Conservation (phyloP, 225 moss, liverwort and hornwort species). For the Lunularia cruciata region DNA sequence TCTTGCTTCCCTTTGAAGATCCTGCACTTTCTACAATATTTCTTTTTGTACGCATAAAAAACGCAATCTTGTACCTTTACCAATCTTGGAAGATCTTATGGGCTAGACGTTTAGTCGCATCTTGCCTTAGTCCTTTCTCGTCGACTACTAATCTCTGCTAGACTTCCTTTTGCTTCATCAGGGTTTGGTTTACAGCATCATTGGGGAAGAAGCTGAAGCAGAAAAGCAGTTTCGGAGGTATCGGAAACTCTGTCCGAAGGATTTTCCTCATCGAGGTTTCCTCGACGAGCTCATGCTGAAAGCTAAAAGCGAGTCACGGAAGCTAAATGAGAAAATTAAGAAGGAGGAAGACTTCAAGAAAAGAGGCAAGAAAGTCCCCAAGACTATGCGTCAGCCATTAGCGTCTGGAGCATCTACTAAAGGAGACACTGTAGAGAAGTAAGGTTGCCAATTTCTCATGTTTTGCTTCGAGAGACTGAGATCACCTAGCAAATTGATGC, state of each 20-base stretch:
- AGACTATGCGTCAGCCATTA: conserved; percentile 68
- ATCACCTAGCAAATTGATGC: not conserved
- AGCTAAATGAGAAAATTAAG: conserved; percentile 36
- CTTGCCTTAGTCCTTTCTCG: too few relatives aligned
- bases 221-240: conserved; percentile 75
- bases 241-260: conserved; percentile 75
- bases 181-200: conserved; percentile 87
- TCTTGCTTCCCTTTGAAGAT: too few relatives aligned
- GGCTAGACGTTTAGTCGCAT: too few relatives aligned
- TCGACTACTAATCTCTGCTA: too few relatives aligned
- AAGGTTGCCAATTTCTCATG: not conserved
- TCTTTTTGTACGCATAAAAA: too few relatives aligned
- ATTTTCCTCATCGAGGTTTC: conserved; percentile 79
- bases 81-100: too few relatives aligned
- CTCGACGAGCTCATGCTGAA: conserved; percentile 86
- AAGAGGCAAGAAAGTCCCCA: conserved; percentile 54
- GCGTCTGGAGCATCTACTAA: conserved; percentile 10
- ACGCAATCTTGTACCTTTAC: too few relatives aligned
- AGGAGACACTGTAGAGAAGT: conserved; percentile 16
- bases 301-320: conserved; percentile 77
- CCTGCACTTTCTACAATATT: too few relatives aligned
- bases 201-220: conserved; percentile 67
- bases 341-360: conserved; percentile 35
- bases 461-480: not conserved
- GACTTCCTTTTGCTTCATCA: conserved; percentile 30